These are phyloP conservation scores for Rhynchosporium graminicola DNA, from an alignment of 2,329 filamentous ascomycete genomes.

Conservation along the genomic window DNA sequence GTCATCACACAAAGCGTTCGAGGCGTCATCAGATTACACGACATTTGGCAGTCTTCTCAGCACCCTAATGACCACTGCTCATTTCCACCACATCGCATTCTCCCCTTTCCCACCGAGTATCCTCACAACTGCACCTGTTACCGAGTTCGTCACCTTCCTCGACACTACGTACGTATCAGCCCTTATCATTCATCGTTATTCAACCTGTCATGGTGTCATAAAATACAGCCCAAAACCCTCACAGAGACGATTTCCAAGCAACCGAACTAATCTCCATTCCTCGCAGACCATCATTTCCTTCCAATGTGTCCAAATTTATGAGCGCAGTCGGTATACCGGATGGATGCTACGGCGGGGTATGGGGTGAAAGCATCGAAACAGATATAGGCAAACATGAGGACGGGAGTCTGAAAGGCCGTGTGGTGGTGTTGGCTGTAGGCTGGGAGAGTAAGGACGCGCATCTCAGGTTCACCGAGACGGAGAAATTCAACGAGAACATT, in stretches of 20 bases:
- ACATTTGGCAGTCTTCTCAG: conserved; percentile 40
- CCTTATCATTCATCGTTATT: too few species aligned
- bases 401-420: conserved; percentile 24
- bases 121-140: conserved; percentile 21
- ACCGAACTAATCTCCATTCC: too few species aligned
- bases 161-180: neutral
- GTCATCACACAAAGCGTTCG: conserved; percentile 45
- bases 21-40: conserved; percentile 40
- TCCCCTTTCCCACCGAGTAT: conserved; percentile 20
- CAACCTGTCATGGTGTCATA: too few species aligned
- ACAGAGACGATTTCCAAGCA: too few species aligned
- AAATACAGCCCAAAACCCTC: too few species aligned
- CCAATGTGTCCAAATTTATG: conserved; percentile 22
- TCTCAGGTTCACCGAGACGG: conserved; percentile 31
- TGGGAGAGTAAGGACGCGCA: conserved; percentile 34
- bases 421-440: conserved; percentile 23
- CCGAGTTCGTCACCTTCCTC: conserved; percentile 32
- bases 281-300: neutral
- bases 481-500: conserved; percentile 29
- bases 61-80: conserved; percentile 18
- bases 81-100: conserved; percentile 26
- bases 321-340: conserved; percentile 14
- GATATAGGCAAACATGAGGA: conserved; percentile 22
- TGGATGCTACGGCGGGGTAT: conserved; percentile 11
- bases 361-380: conserved; percentile 22